phyloP scores from a whole-genome alignment of 73 alveolate genomes.

The Paramecium caudatum region DNA sequence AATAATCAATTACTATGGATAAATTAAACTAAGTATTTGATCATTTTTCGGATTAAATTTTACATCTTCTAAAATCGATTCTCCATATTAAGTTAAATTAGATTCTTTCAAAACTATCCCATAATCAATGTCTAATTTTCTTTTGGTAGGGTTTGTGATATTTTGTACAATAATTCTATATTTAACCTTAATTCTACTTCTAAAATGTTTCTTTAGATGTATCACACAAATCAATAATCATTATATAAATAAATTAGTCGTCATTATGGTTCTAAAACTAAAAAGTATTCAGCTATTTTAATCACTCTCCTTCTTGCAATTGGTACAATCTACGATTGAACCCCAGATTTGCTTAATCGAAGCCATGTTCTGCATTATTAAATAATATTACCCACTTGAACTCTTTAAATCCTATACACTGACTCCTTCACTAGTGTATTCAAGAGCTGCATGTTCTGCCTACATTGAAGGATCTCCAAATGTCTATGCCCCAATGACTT shows the following conservation, averaged over 20 bases:
- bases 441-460: background rate
- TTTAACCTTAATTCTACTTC: background rate
- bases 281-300: slow-evolving; percentile 32
- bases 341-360: slow-evolving; percentile 56
- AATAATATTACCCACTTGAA: slow-evolving; percentile 8
- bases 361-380: slow-evolving; percentile 32
- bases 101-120: background rate
- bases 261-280: slow-evolving; percentile 30
- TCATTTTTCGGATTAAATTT: background rate
- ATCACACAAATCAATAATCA: background rate
- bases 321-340: background rate
- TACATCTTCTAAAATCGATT: background rate
- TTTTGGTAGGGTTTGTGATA: background rate
- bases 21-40: background rate
- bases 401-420: slow-evolving; percentile 42
- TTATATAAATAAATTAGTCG: too few relatives aligned
- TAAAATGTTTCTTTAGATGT: background rate
- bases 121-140: background rate
- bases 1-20: background rate
- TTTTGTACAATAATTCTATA: background rate
- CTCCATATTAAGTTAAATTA: background rate
- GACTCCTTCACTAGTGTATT: slow-evolving; percentile 22
- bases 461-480: background rate
- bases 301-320: slow-evolving; percentile 47
- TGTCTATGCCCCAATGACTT: background rate